Conservation (phyloP, 2,329 filamentous ascomycete species). For the Lomentospora prolificans region DNA sequence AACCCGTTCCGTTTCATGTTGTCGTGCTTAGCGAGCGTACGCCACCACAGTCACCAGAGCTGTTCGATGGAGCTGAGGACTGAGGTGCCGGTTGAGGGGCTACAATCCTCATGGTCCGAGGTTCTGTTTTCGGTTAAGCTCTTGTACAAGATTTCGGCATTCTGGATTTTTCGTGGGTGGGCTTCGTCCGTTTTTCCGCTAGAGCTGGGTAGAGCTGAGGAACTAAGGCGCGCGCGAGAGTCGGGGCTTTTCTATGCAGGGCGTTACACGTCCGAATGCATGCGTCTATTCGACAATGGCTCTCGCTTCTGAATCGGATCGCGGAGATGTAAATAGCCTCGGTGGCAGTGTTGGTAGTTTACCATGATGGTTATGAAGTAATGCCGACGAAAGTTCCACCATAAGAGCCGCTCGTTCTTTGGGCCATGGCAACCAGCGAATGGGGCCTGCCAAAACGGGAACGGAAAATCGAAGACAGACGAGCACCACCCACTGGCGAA, state of each 20-base stretch:
- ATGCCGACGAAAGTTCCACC: conserved; percentile 1
- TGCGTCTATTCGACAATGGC: neutral
- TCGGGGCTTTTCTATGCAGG: neutral
- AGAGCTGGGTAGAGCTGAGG: neutral
- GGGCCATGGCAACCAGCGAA: neutral
- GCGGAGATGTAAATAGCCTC: neutral
- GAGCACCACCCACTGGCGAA: neutral
- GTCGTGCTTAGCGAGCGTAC: neutral
- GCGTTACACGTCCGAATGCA: neutral
- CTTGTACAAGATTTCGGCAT: neutral
- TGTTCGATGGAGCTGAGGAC: neutral
- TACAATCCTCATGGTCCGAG: neutral
- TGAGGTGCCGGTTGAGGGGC: neutral
- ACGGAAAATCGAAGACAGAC: neutral
- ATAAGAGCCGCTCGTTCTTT: neutral
- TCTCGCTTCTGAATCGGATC: neutral
- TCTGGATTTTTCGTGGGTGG: neutral
- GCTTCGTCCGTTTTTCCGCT: neutral
- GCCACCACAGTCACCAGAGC: conserved; percentile 1
- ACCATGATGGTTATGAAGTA: conserved; percentile 5
- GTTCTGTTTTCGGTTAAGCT: neutral
- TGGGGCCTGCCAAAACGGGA: neutral
- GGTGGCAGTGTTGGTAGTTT: neutral
- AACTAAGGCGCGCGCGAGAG: neutral
- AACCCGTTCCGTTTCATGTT: conserved; percentile 27